phyloP scores from a whole-genome alignment of 2,329 filamentous ascomycete genomes.

The Verticillium albo-atrum region DNA sequence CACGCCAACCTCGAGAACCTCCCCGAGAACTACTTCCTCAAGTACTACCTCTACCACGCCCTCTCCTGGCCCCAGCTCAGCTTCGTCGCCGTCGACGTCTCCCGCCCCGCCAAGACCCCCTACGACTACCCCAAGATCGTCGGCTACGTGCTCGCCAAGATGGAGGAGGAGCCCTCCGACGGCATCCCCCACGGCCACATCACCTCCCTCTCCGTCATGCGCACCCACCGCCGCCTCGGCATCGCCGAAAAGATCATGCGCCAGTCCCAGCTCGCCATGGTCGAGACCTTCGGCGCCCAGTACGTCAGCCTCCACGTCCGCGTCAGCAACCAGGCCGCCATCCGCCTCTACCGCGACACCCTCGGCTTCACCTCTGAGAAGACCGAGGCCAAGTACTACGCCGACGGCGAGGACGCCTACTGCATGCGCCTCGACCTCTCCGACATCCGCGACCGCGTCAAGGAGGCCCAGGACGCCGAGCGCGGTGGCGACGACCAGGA shows the following conservation, averaged over 20 bases:
- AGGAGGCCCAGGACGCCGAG: slow-evolving; percentile 27
- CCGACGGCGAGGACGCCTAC: slow-evolving; percentile 93
- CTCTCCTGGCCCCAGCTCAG: slow-evolving; percentile 96
- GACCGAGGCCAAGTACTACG: slow-evolving; percentile 87
- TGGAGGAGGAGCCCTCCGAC: slow-evolving; percentile 95
- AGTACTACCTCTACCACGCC: slow-evolving; percentile 99
- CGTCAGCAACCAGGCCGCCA: slow-evolving; percentile 84
- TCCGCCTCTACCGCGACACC: slow-evolving; percentile 89
- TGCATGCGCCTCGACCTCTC: slow-evolving; percentile 87
- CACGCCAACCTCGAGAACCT: slow-evolving; percentile 98
- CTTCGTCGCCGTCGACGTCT: slow-evolving; percentile 92
- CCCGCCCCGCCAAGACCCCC: slow-evolving; percentile 68
- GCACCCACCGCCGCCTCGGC: slow-evolving; percentile 84
- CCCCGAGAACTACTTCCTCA: slow-evolving; percentile 99
- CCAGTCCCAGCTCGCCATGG: slow-evolving; percentile 94
- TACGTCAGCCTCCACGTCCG: slow-evolving; percentile 97
- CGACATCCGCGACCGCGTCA: slow-evolving; percentile 43
- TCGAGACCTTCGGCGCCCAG: slow-evolving; percentile 83
- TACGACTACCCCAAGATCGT: slow-evolving; percentile 97
- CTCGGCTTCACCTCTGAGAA: slow-evolving; percentile 86
- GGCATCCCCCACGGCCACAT: slow-evolving; percentile 94
- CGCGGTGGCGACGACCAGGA: slow-evolving; percentile 38
- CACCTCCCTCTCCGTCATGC: slow-evolving; percentile 91
- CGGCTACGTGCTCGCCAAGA: slow-evolving; percentile 98
- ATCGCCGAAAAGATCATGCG: slow-evolving; percentile 98